Evolutionary conservation across 371 early-diverging fungal genomes (phyloP), one percentile per base, ranked within the genome.

Genomic region (Mortierella sp.): DNA sequence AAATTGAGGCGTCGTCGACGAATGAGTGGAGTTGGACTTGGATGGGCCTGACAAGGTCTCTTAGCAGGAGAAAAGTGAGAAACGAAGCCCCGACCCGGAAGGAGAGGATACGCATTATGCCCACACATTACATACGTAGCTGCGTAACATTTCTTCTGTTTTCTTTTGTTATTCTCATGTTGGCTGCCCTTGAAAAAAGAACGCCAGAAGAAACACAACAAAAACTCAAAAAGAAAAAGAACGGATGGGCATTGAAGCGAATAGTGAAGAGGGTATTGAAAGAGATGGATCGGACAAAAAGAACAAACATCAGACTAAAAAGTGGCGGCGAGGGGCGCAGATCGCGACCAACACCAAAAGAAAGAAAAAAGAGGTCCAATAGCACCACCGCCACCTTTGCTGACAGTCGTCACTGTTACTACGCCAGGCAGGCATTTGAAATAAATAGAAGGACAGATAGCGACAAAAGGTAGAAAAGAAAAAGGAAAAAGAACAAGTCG

Each of bases 121-220:
- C 59, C 26, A 59, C 28, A 9, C 59, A 59, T 10, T 10, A 43
- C n/a, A 55, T 26, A 10, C 57, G 26, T 55, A n/a, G 13, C 77
- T 72, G 72, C 76, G 76, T 76, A 57, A 71, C 71, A 57, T 19
- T 70, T n/a, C n/a, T 71, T 71, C 71, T 71, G 46, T 75, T 40
- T 40, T 48, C 31, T 67, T 71, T 59, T 59, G 59, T 59, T 28
- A 59, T 55, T 59, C 28, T 59, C 16, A 28, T 28, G 28, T 59
- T 26, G 48, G 50, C 71, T 31, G 48, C 28, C 31, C 71, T 71
- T 71, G 44, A 74, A 31, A 34, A 61, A 67, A 34, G 37, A 24
- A 51, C 19, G 31, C 31, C 44, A 44, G 26, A 46, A 24, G 37
- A 37, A 55, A 21, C 59, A 73, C 31, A 46, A 13, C 21, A 48